A percentile compares a stretch with the other conserved stretches of the same genome.
phyloP scores from a whole-genome alignment of 371 early-diverging fungal genomes.

The Mortierella sp. region DNA sequence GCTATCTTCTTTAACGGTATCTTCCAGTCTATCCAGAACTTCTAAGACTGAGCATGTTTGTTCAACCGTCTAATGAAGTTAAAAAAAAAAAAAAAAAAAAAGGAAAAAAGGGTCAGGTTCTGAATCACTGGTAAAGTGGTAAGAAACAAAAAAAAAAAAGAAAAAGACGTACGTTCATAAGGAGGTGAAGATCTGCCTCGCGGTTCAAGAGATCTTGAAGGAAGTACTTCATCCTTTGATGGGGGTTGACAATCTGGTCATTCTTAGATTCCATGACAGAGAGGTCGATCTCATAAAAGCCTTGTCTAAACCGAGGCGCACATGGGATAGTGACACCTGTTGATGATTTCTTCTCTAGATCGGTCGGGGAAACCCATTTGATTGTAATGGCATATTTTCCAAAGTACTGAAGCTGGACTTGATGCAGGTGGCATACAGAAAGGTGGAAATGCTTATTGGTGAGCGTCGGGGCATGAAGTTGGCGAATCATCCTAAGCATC shows the following conservation, averaged over 20 bases:
- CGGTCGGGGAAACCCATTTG: conserved; percentile 27
- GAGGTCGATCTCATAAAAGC: conserved; percentile 34
- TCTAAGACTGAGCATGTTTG: conserved; percentile 43
- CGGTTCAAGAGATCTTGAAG: conserved; percentile 49
- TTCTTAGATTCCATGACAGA: conserved; percentile 1
- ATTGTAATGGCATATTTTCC: conserved; percentile 24
- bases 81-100: not conserved
- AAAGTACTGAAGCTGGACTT: conserved; percentile 31
- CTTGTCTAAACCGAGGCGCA: conserved; percentile 42
- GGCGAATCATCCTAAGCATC: conserved; percentile 41
- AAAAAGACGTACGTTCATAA: conserved; percentile 41
- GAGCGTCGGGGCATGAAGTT: conserved; percentile 45
- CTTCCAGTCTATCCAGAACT: conserved; percentile 38
- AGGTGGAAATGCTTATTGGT: conserved; percentile 20
- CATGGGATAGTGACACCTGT: conserved; percentile 21
- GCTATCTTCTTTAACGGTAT: conserved; percentile 40
- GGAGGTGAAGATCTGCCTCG: conserved; percentile 37
- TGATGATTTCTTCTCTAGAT: conserved; percentile 24
- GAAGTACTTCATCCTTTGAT: conserved; percentile 40
- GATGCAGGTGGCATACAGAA: conserved; percentile 23
- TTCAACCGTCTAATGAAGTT: conserved; percentile 16
- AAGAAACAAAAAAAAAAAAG: not conserved
- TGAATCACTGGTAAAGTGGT: not conserved
- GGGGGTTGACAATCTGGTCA: conserved; percentile 26
- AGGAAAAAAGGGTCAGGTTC: not conserved